These are phyloP conservation scores for Hirschioporus abietinus DNA, from an alignment of 768 basidiomycete genomes.

Conservation along the genomic window DNA sequence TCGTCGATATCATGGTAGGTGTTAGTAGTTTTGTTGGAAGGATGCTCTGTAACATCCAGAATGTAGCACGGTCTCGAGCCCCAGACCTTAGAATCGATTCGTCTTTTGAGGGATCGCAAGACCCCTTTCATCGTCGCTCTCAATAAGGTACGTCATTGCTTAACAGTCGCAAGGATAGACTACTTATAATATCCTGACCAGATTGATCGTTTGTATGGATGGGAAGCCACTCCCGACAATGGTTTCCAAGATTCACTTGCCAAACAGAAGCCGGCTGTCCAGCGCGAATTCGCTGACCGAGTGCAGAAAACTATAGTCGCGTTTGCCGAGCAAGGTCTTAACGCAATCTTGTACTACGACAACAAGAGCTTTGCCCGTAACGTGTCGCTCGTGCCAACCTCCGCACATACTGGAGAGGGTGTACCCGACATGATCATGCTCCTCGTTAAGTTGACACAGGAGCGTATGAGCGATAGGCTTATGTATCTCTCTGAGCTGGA, in stretches of 20 bases:
- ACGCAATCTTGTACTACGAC: slow-evolving; percentile 93
- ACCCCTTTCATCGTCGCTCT: slow-evolving; percentile 98
- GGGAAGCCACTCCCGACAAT: slow-evolving; percentile 87
- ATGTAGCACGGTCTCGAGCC: slow-evolving; percentile 89
- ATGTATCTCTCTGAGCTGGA: slow-evolving; percentile 98
- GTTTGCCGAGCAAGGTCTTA: slow-evolving; percentile 97
- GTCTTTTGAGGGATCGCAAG: slow-evolving; percentile 85
- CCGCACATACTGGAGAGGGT: slow-evolving; percentile 97
- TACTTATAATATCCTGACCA: slow-evolving; percentile 24
- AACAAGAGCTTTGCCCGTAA: slow-evolving; percentile 94
- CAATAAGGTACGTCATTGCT: slow-evolving; percentile 65
- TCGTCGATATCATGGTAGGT: slow-evolving; percentile 93
- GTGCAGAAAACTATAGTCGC: slow-evolving; percentile 80
- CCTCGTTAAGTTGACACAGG: slow-evolving; percentile 93
- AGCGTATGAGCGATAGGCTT: slow-evolving; percentile 93
- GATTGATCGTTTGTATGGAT: slow-evolving; percentile 98
- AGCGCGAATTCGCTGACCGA: slow-evolving; percentile 91
- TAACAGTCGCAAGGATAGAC: slow-evolving; percentile 3
- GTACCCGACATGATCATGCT: slow-evolving; percentile 99
- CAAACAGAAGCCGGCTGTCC: slow-evolving; percentile 71
- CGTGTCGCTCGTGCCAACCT: slow-evolving; percentile 96
- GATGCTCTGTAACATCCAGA: background rate
- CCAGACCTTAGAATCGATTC: slow-evolving; percentile 95
- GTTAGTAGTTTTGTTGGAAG: slow-evolving; percentile 7
- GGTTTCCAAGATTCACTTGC: slow-evolving; percentile 89